A percentile compares a stretch with the other conserved stretches of the same genome.
These are phyloP conservation scores for Magnolia changhungtana DNA, from an alignment of 164 flowering plant species.

Conservation along the genomic window DNA sequence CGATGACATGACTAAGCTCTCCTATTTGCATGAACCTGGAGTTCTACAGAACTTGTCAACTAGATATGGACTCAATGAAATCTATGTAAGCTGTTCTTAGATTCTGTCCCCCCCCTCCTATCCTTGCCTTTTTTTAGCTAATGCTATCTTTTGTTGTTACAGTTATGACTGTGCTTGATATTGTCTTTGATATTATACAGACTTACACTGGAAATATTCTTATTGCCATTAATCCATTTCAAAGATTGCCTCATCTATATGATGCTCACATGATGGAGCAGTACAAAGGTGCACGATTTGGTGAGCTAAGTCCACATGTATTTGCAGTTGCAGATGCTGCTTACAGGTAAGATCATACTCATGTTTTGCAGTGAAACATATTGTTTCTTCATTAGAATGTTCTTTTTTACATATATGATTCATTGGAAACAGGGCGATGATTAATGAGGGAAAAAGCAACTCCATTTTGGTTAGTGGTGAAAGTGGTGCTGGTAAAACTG, in stretches of 20 bases:
- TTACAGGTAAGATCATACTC: conserved; percentile 47
- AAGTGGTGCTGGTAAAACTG: conserved; percentile 95
- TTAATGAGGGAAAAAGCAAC: conserved; percentile 68
- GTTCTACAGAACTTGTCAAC: conserved; percentile 69
- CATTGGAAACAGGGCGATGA: conserved; percentile 60
- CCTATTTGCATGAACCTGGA: conserved; percentile 88
- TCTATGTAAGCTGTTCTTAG: conserved; percentile 48
- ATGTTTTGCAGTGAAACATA: background rate
- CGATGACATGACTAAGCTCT: conserved; percentile 86
- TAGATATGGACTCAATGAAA: conserved; percentile 69
- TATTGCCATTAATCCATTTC: conserved; percentile 84
- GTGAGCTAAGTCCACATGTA: conserved; percentile 76
- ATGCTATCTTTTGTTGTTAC: background rate
- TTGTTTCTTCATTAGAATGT: background rate
- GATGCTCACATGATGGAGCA: conserved; percentile 61
- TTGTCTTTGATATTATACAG: conserved; percentile 29
- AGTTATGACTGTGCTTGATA: conserved; percentile 2
- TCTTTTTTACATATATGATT: conserved; percentile 5
- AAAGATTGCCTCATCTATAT: conserved; percentile 57
- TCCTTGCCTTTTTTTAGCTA: background rate
- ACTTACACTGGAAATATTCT: conserved; percentile 84
- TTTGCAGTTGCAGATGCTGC: conserved; percentile 87
- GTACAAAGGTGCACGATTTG: conserved; percentile 66
- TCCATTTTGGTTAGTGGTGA: conserved; percentile 85
- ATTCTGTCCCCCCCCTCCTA: background rate